phyloP scores from a whole-genome alignment of 805 yeast species.

The Spathaspora gorwiae region DNA sequence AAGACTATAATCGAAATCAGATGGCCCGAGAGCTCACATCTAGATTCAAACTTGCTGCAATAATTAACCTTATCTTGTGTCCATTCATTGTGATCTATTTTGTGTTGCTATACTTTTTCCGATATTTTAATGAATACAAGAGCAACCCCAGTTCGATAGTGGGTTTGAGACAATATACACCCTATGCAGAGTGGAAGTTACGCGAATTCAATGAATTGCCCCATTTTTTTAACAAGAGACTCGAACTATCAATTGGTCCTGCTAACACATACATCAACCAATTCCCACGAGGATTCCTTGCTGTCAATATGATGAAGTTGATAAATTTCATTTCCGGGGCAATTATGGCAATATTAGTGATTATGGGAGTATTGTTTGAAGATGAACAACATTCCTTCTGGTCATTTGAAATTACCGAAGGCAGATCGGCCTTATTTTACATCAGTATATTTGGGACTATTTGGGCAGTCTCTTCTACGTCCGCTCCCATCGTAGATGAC shows the following conservation, averaged over 20 bases:
- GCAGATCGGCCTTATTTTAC: constrained; percentile 78
- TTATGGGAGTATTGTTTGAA: constrained; percentile 67
- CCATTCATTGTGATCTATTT: constrained; percentile 86
- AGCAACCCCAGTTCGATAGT: constrained; percentile 79
- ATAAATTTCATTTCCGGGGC: constrained; percentile 76
- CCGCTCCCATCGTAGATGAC: constrained; percentile 5
- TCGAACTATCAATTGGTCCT: constrained; percentile 70
- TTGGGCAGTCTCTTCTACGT: constrained; percentile 69
- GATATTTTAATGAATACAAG: constrained; percentile 89
- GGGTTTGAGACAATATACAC: constrained; percentile 75
- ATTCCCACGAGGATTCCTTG: constrained; percentile 72
- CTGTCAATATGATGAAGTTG: constrained; percentile 33
- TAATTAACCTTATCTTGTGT: constrained; percentile 73
- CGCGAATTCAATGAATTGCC: constrained; percentile 91
- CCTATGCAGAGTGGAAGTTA: constrained; percentile 91
- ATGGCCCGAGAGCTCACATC: constrained; percentile 67
- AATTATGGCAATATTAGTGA: constrained; percentile 71
- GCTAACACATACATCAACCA: constrained; percentile 84
- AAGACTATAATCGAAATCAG: constrained; percentile 62
- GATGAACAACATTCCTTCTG: constrained; percentile 77
- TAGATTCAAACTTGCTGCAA: constrained; percentile 83
- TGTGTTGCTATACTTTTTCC: constrained; percentile 75
- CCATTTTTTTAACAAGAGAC: constrained; percentile 77
- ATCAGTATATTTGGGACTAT: constrained; percentile 84
- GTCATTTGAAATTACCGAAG: constrained; percentile 81